Percentiles rank a stretch among this genome's conserved stretches.
Conservation (phyloP, 495 filamentous ascomycete species). For the Xylaria grammica region DNA sequence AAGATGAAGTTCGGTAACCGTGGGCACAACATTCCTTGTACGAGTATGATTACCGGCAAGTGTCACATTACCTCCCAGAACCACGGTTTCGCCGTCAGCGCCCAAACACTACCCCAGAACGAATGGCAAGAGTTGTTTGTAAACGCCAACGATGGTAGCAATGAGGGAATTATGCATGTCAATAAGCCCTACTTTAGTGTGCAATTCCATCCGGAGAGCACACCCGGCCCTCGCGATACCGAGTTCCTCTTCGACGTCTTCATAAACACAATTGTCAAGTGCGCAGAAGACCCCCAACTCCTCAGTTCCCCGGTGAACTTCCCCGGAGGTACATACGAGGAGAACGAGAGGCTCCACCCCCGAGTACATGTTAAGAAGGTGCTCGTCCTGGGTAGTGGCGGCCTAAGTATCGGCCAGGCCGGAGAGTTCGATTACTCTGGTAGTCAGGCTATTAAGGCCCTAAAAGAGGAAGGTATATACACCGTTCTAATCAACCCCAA, state of each 20-base stretch:
- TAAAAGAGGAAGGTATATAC: slow-evolving; percentile 94
- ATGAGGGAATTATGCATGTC: slow-evolving; percentile 92
- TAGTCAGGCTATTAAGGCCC: slow-evolving; percentile 89
- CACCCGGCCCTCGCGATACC: slow-evolving; percentile 93
- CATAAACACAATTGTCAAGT: slow-evolving; percentile 78
- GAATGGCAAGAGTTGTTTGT: slow-evolving; percentile 94
- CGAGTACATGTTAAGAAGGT: slow-evolving; percentile 90
- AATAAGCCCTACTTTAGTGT: slow-evolving; percentile 93
- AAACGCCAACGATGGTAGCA: slow-evolving; percentile 97
- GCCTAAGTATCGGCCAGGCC: slow-evolving; percentile 93
- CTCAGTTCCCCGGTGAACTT: slow-evolving; percentile 76
- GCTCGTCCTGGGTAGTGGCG: slow-evolving; percentile 89
- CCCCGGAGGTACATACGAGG: slow-evolving; percentile 79
- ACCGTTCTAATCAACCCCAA: slow-evolving; percentile 98
- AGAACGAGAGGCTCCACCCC: slow-evolving; percentile 76
- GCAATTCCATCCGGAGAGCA: slow-evolving; percentile 97
- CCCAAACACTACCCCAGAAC: slow-evolving; percentile 65
- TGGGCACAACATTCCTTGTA: slow-evolving; percentile 98
- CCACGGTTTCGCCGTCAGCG: slow-evolving; percentile 91
- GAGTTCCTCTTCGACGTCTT: slow-evolving; percentile 98
- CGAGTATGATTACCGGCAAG: slow-evolving; percentile 87
- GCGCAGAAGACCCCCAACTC: slow-evolving; percentile 61
- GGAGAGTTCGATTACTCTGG: slow-evolving; percentile 99
- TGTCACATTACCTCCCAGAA: slow-evolving; percentile 99
- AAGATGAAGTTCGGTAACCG: slow-evolving; percentile 99